phyloP scores from a whole-genome alignment of 768 basidiomycete genomes.

The Rubroboletus pulcherrimus region DNA sequence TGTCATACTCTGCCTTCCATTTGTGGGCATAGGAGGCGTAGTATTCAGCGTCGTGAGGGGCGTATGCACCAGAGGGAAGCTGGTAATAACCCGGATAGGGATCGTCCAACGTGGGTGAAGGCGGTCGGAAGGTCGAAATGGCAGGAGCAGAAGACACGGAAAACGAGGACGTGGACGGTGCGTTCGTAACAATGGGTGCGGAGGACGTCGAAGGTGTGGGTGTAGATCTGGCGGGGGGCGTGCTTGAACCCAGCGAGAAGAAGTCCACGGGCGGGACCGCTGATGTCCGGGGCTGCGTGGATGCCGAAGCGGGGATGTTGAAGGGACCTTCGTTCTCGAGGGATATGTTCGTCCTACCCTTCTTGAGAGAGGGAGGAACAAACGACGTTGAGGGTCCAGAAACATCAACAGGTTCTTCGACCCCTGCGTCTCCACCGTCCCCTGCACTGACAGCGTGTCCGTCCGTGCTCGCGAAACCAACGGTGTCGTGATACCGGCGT shows the following conservation, averaged over 20 bases:
- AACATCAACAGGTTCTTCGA: background rate
- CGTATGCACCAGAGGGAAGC: slow-evolving; percentile 77
- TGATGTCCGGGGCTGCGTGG: slow-evolving; percentile 9
- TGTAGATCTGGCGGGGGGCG: slow-evolving; percentile 1
- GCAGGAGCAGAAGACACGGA: slow-evolving; percentile 63
- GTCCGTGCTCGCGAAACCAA: slow-evolving; percentile 26
- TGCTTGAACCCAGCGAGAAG: slow-evolving; percentile 56
- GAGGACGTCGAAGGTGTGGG: slow-evolving; percentile 1
- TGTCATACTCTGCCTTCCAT: slow-evolving; percentile 72
- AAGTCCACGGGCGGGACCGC: slow-evolving; percentile 51
- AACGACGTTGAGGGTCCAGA: slow-evolving; percentile 42
- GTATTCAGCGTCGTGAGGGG: slow-evolving; percentile 65
- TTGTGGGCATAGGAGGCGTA: slow-evolving; percentile 65
- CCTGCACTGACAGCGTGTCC: slow-evolving; percentile 13
- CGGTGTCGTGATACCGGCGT: slow-evolving; percentile 2
- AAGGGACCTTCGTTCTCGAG: slow-evolving; percentile 37
- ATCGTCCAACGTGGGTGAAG: slow-evolving; percentile 70
- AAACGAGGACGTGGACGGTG: slow-evolving; percentile 69
- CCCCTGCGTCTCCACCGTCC: slow-evolving; percentile 7
- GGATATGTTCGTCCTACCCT: slow-evolving; percentile 57
- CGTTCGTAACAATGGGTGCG: slow-evolving; percentile 13
- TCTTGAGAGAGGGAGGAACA: slow-evolving; percentile 55
- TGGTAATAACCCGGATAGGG: slow-evolving; percentile 87
- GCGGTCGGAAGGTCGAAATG: slow-evolving; percentile 64
- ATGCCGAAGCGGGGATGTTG: slow-evolving; percentile 3